A percentile compares a stretch with the other conserved stretches of the same genome.
Evolutionary conservation across 768 basidiomycete species (phyloP).

Genomic region (Cyclocybe aegerita): DNA sequence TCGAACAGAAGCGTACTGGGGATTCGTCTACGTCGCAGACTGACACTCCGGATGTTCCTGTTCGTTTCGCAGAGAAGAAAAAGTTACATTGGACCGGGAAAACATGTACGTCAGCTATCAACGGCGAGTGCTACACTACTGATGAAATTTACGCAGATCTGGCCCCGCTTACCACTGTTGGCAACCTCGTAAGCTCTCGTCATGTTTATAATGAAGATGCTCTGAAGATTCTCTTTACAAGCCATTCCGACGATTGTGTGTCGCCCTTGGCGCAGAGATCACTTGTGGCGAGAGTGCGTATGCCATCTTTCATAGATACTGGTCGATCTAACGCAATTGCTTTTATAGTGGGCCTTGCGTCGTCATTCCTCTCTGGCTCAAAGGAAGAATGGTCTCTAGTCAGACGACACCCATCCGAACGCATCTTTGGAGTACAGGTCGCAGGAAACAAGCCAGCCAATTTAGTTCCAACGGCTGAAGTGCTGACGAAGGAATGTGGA

Average conservation of each 20-base stretch:
- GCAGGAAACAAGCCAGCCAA: slow-evolving; percentile 84
- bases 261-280: slow-evolving; percentile 86
- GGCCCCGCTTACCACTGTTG: slow-evolving; percentile 88
- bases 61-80: slow-evolving; percentile 81
- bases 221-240: slow-evolving; percentile 25
- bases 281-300: slow-evolving; percentile 88
- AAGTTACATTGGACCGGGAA: slow-evolving; percentile 83
- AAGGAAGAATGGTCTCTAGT: slow-evolving; percentile 96
- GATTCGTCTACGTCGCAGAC: slow-evolving; percentile 29
- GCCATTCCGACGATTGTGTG: slow-evolving; percentile 93
- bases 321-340: not conserved
- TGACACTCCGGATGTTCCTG: slow-evolving; percentile 69
- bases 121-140: not conserved
- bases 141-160: slow-evolving; percentile 26
- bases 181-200: slow-evolving; percentile 70
- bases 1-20: slow-evolving; percentile 34
- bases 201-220: not conserved
- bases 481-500: slow-evolving; percentile 67
- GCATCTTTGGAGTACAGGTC: slow-evolving; percentile 87
- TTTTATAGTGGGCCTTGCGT: slow-evolving; percentile 84
- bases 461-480: slow-evolving; percentile 80
- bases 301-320: not conserved
- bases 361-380: slow-evolving; percentile 84
- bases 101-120: slow-evolving; percentile 56
- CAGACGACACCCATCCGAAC: slow-evolving; percentile 83